Evolutionary conservation across 768 basidiomycete species (phyloP).

Genomic region (Symmetrospora coprosmae): DNA sequence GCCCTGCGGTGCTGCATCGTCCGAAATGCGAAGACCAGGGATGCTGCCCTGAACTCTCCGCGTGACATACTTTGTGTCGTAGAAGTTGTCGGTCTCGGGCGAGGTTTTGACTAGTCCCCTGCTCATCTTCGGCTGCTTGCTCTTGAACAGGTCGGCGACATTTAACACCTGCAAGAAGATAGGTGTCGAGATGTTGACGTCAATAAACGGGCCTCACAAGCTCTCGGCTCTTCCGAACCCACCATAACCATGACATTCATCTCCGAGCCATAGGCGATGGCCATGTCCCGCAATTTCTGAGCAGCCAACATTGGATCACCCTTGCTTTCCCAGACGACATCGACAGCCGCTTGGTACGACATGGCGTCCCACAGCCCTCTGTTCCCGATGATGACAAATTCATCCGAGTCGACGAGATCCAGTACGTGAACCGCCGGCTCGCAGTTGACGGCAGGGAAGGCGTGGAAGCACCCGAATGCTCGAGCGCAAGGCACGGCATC

Average conservation of each 20-base stretch:
- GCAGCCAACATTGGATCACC: conserved; percentile 75
- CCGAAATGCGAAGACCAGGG: conserved; percentile 59
- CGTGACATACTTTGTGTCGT: conserved; percentile 36
- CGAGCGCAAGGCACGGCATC: conserved; percentile 84
- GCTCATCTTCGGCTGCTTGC: conserved; percentile 18
- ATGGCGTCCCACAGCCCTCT: conserved; percentile 86
- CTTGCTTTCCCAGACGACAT: conserved; percentile 67
- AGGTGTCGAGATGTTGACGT: too few relatives aligned
- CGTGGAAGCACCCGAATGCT: conserved; percentile 81
- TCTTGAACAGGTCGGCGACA: conserved; percentile 58
- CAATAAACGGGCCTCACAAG: too few relatives aligned
- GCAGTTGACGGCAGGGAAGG: conserved; percentile 78
- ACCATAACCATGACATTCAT: conserved; percentile 98
- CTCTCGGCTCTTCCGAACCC: too few relatives aligned
- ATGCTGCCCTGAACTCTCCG: conserved; percentile 38
- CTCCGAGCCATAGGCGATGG: conserved; percentile 87
- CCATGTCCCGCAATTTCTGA: conserved; percentile 89
- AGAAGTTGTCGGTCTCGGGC: conserved; percentile 43
- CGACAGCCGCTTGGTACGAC: conserved; percentile 86
- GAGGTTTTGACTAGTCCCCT: conserved; percentile 34
- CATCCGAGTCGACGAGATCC: conserved; percentile 65
- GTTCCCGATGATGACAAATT: conserved; percentile 92
- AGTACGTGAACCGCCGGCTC: conserved; percentile 61
- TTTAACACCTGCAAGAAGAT: conserved; percentile 6
- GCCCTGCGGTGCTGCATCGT: conserved; percentile 52